These are phyloP conservation scores for Monilinia aucupariae DNA, from an alignment of 2,329 filamentous ascomycete species.

Conservation along the genomic window DNA sequence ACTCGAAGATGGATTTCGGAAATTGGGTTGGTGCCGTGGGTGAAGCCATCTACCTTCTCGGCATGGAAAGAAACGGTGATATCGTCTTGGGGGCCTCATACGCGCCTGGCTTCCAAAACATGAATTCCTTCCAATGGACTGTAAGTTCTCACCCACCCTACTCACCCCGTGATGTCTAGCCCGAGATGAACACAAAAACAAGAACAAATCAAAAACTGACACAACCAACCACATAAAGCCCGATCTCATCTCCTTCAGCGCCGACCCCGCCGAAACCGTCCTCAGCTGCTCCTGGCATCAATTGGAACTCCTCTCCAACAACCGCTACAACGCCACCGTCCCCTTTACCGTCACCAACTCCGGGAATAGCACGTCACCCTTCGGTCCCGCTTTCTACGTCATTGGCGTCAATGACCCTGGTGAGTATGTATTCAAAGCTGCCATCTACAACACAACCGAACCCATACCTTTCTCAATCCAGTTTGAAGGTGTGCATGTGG, in stretches of 20 bases:
- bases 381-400: slow-evolving; percentile 16
- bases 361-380: not conserved
- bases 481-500: slow-evolving; percentile 12
- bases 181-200: not conserved
- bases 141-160: slow-evolving; percentile 22
- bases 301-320: slow-evolving; percentile 13
- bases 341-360: slow-evolving; percentile 13
- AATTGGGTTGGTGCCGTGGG: slow-evolving; percentile 29
- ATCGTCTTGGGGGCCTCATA: slow-evolving; percentile 28
- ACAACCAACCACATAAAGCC: slow-evolving; percentile 20
- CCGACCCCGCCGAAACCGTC: slow-evolving; percentile 44
- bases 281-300: slow-evolving; percentile 38
- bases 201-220: not conserved
- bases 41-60: slow-evolving; percentile 30
- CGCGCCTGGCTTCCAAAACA: slow-evolving; percentile 31
- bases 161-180: not conserved
- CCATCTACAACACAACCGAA: slow-evolving; percentile 14
- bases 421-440: slow-evolving; percentile 16
- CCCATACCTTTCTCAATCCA: slow-evolving; percentile 11
- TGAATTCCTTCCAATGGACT: slow-evolving; percentile 30
- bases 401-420: slow-evolving; percentile 5
- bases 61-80: slow-evolving; percentile 30
- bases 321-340: slow-evolving; percentile 13
- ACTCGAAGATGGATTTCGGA: slow-evolving; percentile 18
- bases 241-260: slow-evolving; percentile 31